These are phyloP conservation scores for Blumeriella jaapii DNA, from an alignment of 2,329 filamentous ascomycete genomes.

Conservation along the genomic window DNA sequence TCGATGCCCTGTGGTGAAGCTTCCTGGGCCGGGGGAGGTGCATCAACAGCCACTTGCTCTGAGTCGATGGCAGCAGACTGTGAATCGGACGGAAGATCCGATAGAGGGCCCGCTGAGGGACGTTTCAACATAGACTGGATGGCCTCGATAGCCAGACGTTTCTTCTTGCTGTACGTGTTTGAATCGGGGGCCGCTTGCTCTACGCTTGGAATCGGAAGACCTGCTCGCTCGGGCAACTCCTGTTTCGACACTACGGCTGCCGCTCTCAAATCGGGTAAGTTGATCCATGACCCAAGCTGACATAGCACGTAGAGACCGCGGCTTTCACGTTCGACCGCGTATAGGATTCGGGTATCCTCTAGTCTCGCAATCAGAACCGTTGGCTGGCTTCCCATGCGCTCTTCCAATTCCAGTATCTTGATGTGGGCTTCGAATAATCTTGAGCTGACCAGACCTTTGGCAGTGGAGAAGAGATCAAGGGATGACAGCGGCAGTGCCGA, in stretches of 20 bases:
- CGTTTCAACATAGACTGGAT: constrained; percentile 49
- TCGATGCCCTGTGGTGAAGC: neutral
- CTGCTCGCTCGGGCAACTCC: constrained; percentile 24
- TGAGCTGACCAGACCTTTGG: constrained; percentile 39
- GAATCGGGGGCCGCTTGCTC: constrained; percentile 13
- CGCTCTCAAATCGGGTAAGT: constrained; percentile 40
- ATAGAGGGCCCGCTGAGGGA: constrained; percentile 17
- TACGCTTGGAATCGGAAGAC: neutral
- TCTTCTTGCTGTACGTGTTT: constrained; percentile 34
- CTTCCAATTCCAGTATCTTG: constrained; percentile 51
- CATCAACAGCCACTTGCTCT: constrained; percentile 3
- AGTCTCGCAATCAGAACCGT: constrained; percentile 51
- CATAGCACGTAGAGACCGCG: constrained; percentile 54
- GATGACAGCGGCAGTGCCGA: constrained; percentile 47
- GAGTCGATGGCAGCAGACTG: constrained; percentile 3
- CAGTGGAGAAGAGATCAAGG: constrained; percentile 44
- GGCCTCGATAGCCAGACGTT: constrained; percentile 48
- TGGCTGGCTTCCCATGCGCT: constrained; percentile 41
- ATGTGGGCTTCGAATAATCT: constrained; percentile 50
- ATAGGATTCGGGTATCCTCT: constrained; percentile 41
- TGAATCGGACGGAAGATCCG: constrained; percentile 11
- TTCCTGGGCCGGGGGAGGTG: constrained; percentile 5
- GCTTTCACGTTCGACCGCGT: constrained; percentile 55
- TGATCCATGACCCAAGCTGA: constrained; percentile 55
- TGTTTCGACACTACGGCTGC: constrained; percentile 38